Percentiles rank a stretch among this genome's conserved stretches.
Evolutionary conservation across 2,329 filamentous ascomycete genomes (phyloP).

Genomic region (Torrubiella hemipterigena): DNA sequence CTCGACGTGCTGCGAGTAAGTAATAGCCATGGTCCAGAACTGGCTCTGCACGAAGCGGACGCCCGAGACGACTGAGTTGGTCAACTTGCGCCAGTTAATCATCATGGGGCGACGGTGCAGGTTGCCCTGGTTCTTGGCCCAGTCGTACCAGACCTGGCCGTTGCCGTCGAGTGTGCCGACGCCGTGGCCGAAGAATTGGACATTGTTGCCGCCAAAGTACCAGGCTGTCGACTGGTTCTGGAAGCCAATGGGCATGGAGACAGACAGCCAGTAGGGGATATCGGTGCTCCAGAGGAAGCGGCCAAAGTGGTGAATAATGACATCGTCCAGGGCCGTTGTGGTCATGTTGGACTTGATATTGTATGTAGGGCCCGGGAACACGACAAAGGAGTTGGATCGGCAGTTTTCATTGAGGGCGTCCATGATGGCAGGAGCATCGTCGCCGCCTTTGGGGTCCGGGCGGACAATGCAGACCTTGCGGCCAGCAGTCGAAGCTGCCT

Average conservation of each 20-base stretch:
- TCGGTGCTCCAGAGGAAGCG: slow-evolving; percentile 28
- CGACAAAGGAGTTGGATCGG: slow-evolving; percentile 16
- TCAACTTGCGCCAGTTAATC: slow-evolving; percentile 29
- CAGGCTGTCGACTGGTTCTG: slow-evolving; percentile 44
- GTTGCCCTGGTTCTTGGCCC: slow-evolving; percentile 29
- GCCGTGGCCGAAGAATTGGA: slow-evolving; percentile 36
- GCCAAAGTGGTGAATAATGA: slow-evolving; percentile 31
- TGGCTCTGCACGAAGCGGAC: slow-evolving; percentile 42
- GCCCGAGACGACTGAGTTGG: slow-evolving; percentile 33
- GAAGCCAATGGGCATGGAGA: slow-evolving; percentile 37
- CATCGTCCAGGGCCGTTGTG: slow-evolving; percentile 17
- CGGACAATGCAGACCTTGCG: slow-evolving; percentile 17
- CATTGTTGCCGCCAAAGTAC: slow-evolving; percentile 39
- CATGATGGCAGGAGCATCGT: slow-evolving; percentile 19
- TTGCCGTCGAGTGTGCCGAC: slow-evolving; percentile 45
- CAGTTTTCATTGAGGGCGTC: slow-evolving; percentile 19
- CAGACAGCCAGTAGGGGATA: slow-evolving; percentile 38
- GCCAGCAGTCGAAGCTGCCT: slow-evolving; percentile 8
- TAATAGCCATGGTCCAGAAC: slow-evolving; percentile 48
- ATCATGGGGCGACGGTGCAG: slow-evolving; percentile 38
- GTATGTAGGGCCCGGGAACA: slow-evolving; percentile 20
- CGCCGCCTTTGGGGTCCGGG: slow-evolving; percentile 13
- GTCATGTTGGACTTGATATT: slow-evolving; percentile 22
- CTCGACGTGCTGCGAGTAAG: slow-evolving; percentile 30
- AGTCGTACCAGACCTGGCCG: slow-evolving; percentile 48